Conservation (phyloP, 2,329 filamentous ascomycete genomes). For the Ophiostoma ulmi region DNA sequence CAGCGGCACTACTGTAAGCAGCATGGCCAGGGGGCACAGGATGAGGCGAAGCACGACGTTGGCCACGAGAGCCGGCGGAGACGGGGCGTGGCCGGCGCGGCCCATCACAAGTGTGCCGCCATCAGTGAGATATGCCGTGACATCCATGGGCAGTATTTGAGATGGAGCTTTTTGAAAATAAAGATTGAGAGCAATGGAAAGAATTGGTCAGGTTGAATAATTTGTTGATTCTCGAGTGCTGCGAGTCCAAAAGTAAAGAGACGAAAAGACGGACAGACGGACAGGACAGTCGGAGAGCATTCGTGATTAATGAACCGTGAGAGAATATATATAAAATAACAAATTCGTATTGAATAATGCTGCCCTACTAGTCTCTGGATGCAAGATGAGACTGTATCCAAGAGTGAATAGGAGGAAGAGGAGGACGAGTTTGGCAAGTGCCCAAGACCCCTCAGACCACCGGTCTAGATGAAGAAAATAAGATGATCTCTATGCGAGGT, state of each 20-base stretch:
- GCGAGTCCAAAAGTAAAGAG: background rate
- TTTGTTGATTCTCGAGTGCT: background rate
- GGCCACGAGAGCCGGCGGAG: constrained; percentile 31
- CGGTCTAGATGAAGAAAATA: background rate
- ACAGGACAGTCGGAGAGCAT: background rate
- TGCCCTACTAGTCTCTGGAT: background rate
- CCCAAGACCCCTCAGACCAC: background rate
- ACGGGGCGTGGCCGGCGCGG: constrained; percentile 18
- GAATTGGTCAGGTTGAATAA: background rate
- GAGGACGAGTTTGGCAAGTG: background rate
- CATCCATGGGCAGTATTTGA: background rate
- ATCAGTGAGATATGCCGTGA: constrained; percentile 11
- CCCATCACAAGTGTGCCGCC: constrained; percentile 22
- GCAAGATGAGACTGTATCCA: background rate
- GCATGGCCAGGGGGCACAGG: constrained; percentile 42
- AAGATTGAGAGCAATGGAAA: background rate
- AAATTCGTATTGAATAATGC: background rate
- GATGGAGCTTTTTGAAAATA: too few relatives aligned
- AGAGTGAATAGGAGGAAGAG: background rate
- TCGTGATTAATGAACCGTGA: background rate
- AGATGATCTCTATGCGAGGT: background rate
- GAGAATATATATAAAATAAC: background rate
- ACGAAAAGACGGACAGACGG: background rate
- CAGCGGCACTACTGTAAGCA: constrained; percentile 48
- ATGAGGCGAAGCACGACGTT: constrained; percentile 49